Evolutionary conservation across 2,329 filamentous ascomycete genomes (phyloP), one percentile per base, ranked within the genome.

Genomic region (Diplodia sapinea): DNA sequence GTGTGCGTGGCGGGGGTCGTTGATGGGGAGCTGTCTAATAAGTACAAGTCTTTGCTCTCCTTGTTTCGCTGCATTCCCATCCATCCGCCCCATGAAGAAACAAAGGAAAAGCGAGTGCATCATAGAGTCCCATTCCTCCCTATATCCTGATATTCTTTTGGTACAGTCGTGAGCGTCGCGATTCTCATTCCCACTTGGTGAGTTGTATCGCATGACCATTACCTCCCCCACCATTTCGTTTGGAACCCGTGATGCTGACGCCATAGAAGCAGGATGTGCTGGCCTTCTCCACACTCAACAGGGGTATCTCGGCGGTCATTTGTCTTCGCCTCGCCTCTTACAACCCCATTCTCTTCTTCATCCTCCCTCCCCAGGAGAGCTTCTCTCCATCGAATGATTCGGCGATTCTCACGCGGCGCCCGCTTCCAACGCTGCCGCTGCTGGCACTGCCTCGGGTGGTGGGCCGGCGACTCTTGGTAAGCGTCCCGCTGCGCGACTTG

Each of bases 341-440:
- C 47, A 67, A 26, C 3, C 65, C 65, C 47, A 67, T 67, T 36
- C 65, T 62, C 56, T n/a, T 67, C 49, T 67, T 67, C 47, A 67
- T 38, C 65, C 47, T 54, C 17, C 65, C 56, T 43, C 55, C 56
- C 65, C 65, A 67, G n/a, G 65, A 61, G 15, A 59, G 56, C 55
- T 62, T 67, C 43, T 66, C 65, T n/a, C 36, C 55, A 11, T 57
- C 54, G 12, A 29, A 23, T 38, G 43, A n/a, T 6, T 43, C 20
- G 15, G 20, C 6, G 36, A n/a, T 15, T 36, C 56, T 50, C n/a
- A 59, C 31, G 1, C 65, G 65, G 7, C 49, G 65, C 5, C 40
- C 47, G 29, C 55, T 59, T 40, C 52, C 43, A 36, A 33, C 26
- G 15, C 40, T 66, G 29, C 43, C 36, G 47, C 47, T 62, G 8